Percentiles rank a stretch among this genome's conserved stretches.
phyloP scores from a whole-genome alignment of 2,329 filamentous ascomycete species.

The Venturia carpophila region DNA sequence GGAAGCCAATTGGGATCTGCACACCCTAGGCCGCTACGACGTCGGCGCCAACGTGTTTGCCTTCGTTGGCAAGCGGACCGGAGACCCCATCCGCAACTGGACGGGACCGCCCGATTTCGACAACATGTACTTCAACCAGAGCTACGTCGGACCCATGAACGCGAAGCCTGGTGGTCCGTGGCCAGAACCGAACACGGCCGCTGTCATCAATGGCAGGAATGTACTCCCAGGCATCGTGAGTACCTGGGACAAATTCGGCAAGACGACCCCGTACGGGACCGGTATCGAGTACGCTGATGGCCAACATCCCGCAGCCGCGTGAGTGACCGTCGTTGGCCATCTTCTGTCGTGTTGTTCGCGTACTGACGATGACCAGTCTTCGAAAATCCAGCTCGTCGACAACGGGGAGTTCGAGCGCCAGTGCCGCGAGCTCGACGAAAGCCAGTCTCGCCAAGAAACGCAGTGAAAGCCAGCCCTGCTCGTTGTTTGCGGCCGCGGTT shows the following conservation, averaged over 20 bases:
- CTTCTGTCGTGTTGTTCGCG: neutral
- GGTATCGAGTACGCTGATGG: conserved; percentile 30
- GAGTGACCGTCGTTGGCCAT: neutral
- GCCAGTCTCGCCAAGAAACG: neutral
- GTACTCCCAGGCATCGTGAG: conserved; percentile 21
- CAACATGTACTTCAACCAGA: conserved; percentile 9
- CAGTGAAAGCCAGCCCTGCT: neutral
- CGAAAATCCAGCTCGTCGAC: neutral
- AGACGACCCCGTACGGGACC: conserved; percentile 26
- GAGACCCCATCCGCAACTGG: conserved; percentile 17
- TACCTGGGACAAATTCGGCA: conserved; percentile 18
- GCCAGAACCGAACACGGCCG: conserved; percentile 12
- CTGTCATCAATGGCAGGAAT: neutral
- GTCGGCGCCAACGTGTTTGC: conserved; percentile 41
- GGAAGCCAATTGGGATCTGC: conserved; percentile 39
- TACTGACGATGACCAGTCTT: neutral
- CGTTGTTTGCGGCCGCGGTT: neutral
- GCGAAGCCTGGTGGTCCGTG: conserved; percentile 20
- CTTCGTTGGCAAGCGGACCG: conserved; percentile 31
- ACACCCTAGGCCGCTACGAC: conserved; percentile 41
- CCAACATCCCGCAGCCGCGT: conserved; percentile 28
- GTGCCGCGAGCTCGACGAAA: neutral
- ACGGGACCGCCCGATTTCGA: conserved; percentile 23
- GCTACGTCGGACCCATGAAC: conserved; percentile 10
- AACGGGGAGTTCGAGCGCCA: neutral